phyloP scores from a whole-genome alignment of 495 filamentous ascomycete genomes.

The Aeminium ludgeri region DNA sequence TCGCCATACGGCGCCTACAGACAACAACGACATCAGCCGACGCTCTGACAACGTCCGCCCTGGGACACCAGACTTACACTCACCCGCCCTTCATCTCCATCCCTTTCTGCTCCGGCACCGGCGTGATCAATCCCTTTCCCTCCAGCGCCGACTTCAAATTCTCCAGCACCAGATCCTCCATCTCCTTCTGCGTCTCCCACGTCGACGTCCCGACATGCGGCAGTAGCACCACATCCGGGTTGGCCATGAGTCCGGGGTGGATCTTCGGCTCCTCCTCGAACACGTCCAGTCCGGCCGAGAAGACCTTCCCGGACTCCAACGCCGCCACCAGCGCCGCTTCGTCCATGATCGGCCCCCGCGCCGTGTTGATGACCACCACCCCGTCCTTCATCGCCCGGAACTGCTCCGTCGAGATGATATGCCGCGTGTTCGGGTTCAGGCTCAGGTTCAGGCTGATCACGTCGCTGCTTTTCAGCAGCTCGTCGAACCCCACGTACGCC shows the following conservation, averaged over 20 bases:
- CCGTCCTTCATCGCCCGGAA: slow-evolving; percentile 25
- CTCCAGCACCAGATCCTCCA: slow-evolving; percentile 25
- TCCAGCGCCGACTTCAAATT: slow-evolving; percentile 20
- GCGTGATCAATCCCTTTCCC: slow-evolving; percentile 19
- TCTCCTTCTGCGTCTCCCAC: slow-evolving; percentile 25
- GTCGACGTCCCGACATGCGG: slow-evolving; percentile 26
- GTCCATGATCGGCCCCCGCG: slow-evolving; percentile 25
- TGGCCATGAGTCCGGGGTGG: slow-evolving; percentile 18
- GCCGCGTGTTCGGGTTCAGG: slow-evolving; percentile 22
- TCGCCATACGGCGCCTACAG: too few species aligned
- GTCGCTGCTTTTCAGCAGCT: slow-evolving; percentile 25
- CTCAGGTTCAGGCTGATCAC: slow-evolving; percentile 23
- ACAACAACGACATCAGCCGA: too few species aligned
- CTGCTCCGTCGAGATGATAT: slow-evolving; percentile 22
- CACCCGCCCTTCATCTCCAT: not conserved
- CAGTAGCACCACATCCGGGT: slow-evolving; percentile 21
- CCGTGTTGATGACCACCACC: slow-evolving; percentile 24
- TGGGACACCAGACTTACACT: too few species aligned
- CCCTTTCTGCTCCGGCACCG: slow-evolving; percentile 21
- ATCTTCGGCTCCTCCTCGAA: slow-evolving; percentile 26
- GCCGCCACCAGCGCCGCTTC: slow-evolving; percentile 26
- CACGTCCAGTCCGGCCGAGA: slow-evolving; percentile 24
- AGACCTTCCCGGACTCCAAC: slow-evolving; percentile 23
- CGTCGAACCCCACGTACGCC: slow-evolving; percentile 25
- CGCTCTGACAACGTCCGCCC: too few species aligned